These are phyloP conservation scores for Thielaviopsis ethacetica DNA, from an alignment of 2,329 filamentous ascomycete genomes.

Conservation along the genomic window DNA sequence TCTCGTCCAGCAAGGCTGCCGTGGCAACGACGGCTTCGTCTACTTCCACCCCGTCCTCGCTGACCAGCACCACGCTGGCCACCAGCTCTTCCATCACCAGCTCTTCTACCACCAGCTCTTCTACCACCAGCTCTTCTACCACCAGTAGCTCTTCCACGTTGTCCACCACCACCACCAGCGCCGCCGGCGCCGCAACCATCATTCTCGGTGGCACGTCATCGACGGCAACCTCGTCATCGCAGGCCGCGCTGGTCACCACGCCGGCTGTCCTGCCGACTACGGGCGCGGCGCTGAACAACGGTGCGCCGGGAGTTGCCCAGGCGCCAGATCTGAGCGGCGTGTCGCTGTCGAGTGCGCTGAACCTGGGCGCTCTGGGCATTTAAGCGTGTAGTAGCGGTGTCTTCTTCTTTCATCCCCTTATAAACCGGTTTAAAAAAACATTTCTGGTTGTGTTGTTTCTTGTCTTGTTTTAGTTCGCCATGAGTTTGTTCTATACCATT, in stretches of 20 bases:
- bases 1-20: no score
- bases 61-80: background rate
- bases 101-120: constrained; percentile 12
- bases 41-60: no score
- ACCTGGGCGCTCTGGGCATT: constrained; percentile 26
- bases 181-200: constrained; percentile 13
- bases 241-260: constrained; percentile 15
- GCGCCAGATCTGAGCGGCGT: constrained; percentile 25
- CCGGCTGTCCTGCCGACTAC: constrained; percentile 1
- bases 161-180: constrained; percentile 12
- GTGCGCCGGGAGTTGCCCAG: background rate
- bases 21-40: no score
- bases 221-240: constrained; percentile 12
- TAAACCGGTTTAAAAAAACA: no score
- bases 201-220: background rate
- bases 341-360: constrained; percentile 26
- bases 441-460: no score
- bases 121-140: background rate
- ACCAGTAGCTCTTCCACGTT: constrained; percentile 12
- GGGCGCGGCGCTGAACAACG: constrained; percentile 11
- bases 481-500: no score
- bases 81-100: background rate
- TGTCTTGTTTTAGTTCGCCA: no score
- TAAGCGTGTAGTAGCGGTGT: background rate
- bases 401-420: background rate